phyloP scores from a whole-genome alignment of 768 basidiomycete species.

The Lactarius psammicola region DNA sequence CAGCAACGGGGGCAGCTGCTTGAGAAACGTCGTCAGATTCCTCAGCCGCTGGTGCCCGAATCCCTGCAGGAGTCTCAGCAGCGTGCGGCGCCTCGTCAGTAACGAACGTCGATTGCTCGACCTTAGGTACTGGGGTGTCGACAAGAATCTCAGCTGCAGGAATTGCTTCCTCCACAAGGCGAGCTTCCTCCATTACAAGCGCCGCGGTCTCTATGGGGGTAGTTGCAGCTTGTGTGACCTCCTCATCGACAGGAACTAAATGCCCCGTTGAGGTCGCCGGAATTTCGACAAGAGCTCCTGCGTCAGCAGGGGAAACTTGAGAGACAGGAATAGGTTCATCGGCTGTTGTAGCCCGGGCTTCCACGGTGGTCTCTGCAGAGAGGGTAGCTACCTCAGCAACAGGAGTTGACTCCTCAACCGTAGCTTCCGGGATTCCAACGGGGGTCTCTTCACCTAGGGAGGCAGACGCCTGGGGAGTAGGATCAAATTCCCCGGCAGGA shows the following conservation, averaged over 20 bases:
- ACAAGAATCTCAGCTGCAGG: neutral
- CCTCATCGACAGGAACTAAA: neutral
- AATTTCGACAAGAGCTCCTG: neutral
- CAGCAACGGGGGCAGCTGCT: neutral
- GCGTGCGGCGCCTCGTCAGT: neutral
- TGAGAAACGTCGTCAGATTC: neutral
- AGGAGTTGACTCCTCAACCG: neutral
- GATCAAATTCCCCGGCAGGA: neutral
- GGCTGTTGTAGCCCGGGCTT: neutral
- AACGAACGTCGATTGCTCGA: neutral
- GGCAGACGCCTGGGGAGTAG: conserved; percentile 5
- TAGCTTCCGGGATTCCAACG: neutral
- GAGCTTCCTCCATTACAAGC: neutral
- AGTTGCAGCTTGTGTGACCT: neutral
- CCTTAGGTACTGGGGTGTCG: neutral
- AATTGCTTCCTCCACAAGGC: neutral
- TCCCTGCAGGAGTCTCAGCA: neutral
- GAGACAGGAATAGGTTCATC: neutral
- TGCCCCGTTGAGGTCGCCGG: neutral
- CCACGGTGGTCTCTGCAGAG: neutral
- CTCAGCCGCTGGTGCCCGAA: neutral
- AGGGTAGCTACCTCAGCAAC: neutral
- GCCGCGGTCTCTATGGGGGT: neutral
- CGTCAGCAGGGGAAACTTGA: neutral
- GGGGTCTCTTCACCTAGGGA: neutral